Percentiles rank a stretch among this genome's conserved stretches.
phyloP scores from a whole-genome alignment of 2,329 filamentous ascomycete species.

The Teratosphaeria destructans region DNA sequence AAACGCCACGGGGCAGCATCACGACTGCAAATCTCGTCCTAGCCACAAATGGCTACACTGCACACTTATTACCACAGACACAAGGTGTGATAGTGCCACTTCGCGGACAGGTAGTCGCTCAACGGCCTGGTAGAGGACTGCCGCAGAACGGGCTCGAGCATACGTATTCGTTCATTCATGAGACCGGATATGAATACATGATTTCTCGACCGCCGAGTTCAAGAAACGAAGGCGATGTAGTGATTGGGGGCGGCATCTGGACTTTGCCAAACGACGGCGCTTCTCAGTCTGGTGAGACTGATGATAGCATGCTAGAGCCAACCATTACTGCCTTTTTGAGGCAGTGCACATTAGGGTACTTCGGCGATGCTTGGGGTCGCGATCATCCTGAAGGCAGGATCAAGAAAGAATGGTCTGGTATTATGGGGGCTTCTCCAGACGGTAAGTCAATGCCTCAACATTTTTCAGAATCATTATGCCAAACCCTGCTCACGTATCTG shows the following conservation, averaged over 20 bases:
- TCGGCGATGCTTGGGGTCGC: constrained; percentile 38
- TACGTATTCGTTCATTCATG: constrained; percentile 54
- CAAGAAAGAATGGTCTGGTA: constrained; percentile 36
- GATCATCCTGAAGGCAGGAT: constrained; percentile 18
- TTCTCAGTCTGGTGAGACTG: constrained; percentile 44
- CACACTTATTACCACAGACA: constrained; percentile 14
- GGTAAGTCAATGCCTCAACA: constrained; percentile 5
- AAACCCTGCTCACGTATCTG: not conserved
- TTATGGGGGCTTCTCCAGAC: constrained; percentile 44
- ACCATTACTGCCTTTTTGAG: constrained; percentile 40
- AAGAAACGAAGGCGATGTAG: constrained; percentile 39
- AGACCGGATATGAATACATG: constrained; percentile 57
- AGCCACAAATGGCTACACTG: constrained; percentile 21
- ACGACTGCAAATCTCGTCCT: constrained; percentile 16
- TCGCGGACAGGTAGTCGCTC: constrained; percentile 31
- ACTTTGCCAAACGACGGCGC: constrained; percentile 33
- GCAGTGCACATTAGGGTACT: constrained; percentile 37
- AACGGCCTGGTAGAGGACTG: constrained; percentile 26
- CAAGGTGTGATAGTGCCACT: constrained; percentile 28
- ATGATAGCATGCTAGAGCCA: constrained; percentile 45
- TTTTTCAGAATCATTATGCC: not conserved
- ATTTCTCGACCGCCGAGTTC: constrained; percentile 44
- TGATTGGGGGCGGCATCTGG: constrained; percentile 51
- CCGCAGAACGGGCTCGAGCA: constrained; percentile 32
- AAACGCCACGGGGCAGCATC: constrained; percentile 18